A percentile compares a stretch with the other conserved stretches of the same genome.
These are phyloP conservation scores for Talaromyces sp. DNA, from an alignment of 2,329 filamentous ascomycete genomes.

Conservation along the genomic window DNA sequence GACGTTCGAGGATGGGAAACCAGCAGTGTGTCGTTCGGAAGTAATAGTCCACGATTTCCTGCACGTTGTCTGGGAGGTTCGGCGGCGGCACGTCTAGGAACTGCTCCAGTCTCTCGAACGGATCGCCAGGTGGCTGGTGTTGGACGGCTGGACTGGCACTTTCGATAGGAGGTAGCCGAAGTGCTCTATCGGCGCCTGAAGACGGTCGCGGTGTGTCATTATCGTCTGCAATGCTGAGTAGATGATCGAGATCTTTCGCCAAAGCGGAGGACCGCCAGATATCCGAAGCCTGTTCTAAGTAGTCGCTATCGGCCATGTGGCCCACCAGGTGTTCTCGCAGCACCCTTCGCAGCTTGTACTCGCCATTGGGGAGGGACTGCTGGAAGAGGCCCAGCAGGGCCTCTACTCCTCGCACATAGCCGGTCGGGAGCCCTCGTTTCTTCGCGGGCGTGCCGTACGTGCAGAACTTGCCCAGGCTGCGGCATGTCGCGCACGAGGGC, in stretches of 20 bases:
- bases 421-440: constrained; percentile 74
- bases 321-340: constrained; percentile 55
- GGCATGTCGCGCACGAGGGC: constrained; percentile 64
- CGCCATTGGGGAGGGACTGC: constrained; percentile 9
- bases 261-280: constrained; percentile 11
- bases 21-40: constrained; percentile 72
- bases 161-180: constrained; percentile 1
- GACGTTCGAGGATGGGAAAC: constrained; percentile 69
- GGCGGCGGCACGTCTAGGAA: constrained; percentile 36
- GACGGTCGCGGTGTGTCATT: constrained; percentile 2
- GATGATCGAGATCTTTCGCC: constrained; percentile 9
- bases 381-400: constrained; percentile 51
- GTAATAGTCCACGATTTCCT: constrained; percentile 64
- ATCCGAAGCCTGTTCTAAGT: constrained; percentile 15
- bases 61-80: constrained; percentile 47
- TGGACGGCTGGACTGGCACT: not conserved
- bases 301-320: constrained; percentile 45
- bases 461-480: constrained; percentile 59
- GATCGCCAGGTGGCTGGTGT: not conserved
- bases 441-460: constrained; percentile 70
- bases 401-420: constrained; percentile 71
- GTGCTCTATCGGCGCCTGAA: not conserved
- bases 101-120: constrained; percentile 20
- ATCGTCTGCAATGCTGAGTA: constrained; percentile 1
- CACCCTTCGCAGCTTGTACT: constrained; percentile 32